Base-by-base conservation (phyloP, 257 asterid genomes). In the Striga asiatica region DNA sequence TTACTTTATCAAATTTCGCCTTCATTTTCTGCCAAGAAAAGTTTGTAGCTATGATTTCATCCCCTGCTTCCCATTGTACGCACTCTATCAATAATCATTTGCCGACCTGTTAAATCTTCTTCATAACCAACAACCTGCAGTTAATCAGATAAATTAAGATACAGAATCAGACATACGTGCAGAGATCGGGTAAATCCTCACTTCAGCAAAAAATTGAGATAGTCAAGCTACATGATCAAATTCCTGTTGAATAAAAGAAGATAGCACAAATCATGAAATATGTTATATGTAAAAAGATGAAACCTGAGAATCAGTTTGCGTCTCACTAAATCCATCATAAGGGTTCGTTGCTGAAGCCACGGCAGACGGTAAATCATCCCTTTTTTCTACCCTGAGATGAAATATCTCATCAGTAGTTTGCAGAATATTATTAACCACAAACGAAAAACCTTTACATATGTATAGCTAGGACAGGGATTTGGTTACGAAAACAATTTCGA, bases 231-330 rank as follows among this genome's bases (percentile, higher is more conserved):
- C 2, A 18, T 35, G 35, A 17, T 20, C 25, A 29, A 29, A 29
- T 37, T 64, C 49, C 54, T 60, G 57, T 12, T 17, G 45, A 49
- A 58, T 18, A 58, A 43, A 67, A 58, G 61, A 12, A 32, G 29
- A 54, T n/a, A n/a, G n/a, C n/a, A 12, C 19, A 54, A 41, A 25
- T 19, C 41, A 67, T 13, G 47, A 10, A 29, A 54, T 10, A 38
- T 18, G 56, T 37, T 45, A 42, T 24, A 66, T 31, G 19, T 51
- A 54, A 2, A 69, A 51, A 56, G 66, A 50, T 50, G 10, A 41
- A 71, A 89, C 98, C 98, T 91, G 98, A 69, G 96, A 84, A 66
- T 84, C 96, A 4, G 95, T 84, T 61, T 84, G 98, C 3, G 98
- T 84, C 64, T 91, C 98, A 63, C 89, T 91, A 67, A 91, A 87